Percentiles rank a stretch among this genome's conserved stretches.
phyloP scores from a whole-genome alignment of 148 eudicot genomes.

The Limonium bicolor region DNA sequence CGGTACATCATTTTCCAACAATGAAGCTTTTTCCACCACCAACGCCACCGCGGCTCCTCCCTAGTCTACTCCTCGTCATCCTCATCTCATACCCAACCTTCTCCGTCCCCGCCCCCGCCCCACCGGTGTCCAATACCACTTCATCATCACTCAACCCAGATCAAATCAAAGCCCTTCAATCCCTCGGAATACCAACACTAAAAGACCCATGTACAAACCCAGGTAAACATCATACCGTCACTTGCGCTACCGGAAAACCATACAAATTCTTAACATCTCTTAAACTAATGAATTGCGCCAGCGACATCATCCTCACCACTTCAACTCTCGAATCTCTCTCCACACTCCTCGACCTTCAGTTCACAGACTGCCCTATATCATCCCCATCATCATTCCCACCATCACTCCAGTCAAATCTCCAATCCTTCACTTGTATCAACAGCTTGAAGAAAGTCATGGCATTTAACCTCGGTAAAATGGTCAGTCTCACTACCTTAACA shows the following conservation, averaged over 20 bases:
- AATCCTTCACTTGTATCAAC: constrained; percentile 22
- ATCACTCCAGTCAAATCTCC: constrained; percentile 14
- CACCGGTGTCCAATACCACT: neutral
- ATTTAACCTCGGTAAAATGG: constrained; percentile 17
- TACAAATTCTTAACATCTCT: constrained; percentile 53
- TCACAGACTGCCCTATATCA: constrained; percentile 37
- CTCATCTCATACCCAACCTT: too few species aligned
- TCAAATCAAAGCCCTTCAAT: constrained; percentile 54
- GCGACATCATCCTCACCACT: constrained; percentile 30
- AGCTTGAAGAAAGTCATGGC: constrained; percentile 19
- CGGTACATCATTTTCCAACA: too few species aligned
- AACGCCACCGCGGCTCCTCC: too few species aligned
- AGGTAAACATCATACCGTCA: constrained; percentile 18
- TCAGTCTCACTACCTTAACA: constrained; percentile 26
- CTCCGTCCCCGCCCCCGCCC: too few species aligned
- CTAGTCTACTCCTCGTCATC: too few species aligned
- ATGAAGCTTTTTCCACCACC: too few species aligned
- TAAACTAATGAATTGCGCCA: constrained; percentile 44
- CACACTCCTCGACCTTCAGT: constrained; percentile 26
- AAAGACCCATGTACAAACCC: constrained; percentile 55
- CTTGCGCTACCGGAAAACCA: constrained; percentile 45
- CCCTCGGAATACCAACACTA: constrained; percentile 42
- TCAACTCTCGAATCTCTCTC: constrained; percentile 59
- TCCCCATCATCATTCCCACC: constrained; percentile 14
- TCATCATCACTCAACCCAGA: constrained; percentile 56